Base-by-base conservation (phyloP, 169 alveolate genomes). In the Amoebophrya sp. region DNA sequence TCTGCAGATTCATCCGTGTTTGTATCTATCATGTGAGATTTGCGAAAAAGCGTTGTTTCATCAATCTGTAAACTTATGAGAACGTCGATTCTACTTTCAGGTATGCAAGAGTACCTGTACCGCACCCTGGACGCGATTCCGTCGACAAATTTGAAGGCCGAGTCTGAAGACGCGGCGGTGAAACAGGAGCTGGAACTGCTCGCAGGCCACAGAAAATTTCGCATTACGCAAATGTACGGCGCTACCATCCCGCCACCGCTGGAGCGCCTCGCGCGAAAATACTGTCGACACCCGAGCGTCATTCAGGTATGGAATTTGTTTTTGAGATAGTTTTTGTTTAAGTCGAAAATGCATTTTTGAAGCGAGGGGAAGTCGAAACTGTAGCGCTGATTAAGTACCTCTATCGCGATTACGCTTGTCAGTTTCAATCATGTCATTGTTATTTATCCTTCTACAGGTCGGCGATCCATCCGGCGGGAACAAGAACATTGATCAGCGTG, bases 381-480 rank as follows among this genome's bases (percentile, higher is more conserved):
- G n/a, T n/a, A n/a, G n/a, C n/a, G n/a, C n/a, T n/a, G n/a, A n/a
- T n/a, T n/a, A n/a, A n/a, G n/a, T n/a, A n/a, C n/a, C n/a, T n/a
- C n/a, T n/a, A n/a, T n/a, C n/a, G n/a, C n/a, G n/a, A n/a, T n/a
- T n/a, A n/a, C n/a, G n/a, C n/a, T n/a, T n/a, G n/a, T n/a, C n/a
- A n/a, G n/a, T n/a, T n/a, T n/a, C n/a, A n/a, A n/a, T n/a, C n/a
- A n/a, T n/a, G n/a, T n/a, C n/a, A n/a, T n/a, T n/a, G n/a, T n/a
- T n/a, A n/a, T n/a, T n/a, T n/a, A n/a, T n/a, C n/a, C n/a, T n/a
- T n/a, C n/a, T n/a, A n/a, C n/a, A n/a, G n/a, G 97, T 98, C 77
- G 99, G 99, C 38, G 99, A 97, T 91, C 96, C 97, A 0, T 98
- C 99, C 18, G 96, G 97, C 39, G 99, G 98, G 0, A 97, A 97